phyloP scores from a whole-genome alignment of 1,284 basidiomycete species.

The Ceratorhiza oryzae-sativae region DNA sequence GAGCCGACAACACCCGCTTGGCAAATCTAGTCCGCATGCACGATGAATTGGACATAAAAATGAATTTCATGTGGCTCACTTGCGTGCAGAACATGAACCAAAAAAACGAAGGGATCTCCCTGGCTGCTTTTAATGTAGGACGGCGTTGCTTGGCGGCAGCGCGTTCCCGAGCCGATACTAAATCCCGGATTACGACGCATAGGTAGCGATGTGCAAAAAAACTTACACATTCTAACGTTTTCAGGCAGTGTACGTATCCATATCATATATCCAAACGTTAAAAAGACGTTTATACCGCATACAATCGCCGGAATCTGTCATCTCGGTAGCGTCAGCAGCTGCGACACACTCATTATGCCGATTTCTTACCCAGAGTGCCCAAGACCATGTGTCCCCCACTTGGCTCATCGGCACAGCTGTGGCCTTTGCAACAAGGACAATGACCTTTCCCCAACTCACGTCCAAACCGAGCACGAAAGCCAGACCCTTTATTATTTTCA shows the following conservation, averaged over 20 bases:
- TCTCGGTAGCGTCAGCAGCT: background rate
- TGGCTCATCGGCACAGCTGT: slow-evolving; percentile 13
- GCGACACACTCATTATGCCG: background rate
- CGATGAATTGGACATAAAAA: background rate
- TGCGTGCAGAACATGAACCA: slow-evolving; percentile 32
- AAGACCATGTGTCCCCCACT: slow-evolving; percentile 6
- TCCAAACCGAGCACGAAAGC: slow-evolving; percentile 27
- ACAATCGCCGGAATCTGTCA: slow-evolving; percentile 12
- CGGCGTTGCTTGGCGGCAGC: slow-evolving; percentile 1
- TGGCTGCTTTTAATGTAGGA: slow-evolving; percentile 14
- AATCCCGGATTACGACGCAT: background rate
- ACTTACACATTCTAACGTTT: slow-evolving; percentile 6
- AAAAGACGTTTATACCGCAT: slow-evolving; percentile 11
- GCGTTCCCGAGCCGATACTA: slow-evolving; percentile 12
- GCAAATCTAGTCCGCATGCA: slow-evolving; percentile 6
- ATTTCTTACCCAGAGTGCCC: slow-evolving; percentile 19
- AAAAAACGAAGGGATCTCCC: slow-evolving; percentile 16
- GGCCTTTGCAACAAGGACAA: slow-evolving; percentile 20
- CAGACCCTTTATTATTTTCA: background rate
- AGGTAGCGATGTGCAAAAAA: background rate
- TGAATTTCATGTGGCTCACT: background rate
- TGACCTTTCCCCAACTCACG: slow-evolving; percentile 22
- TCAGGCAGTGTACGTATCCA: slow-evolving; percentile 25
- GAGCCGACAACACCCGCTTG: slow-evolving; percentile 6
- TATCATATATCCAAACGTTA: slow-evolving; percentile 23